Conservation (phyloP, 192 early-diverging fungal species). For the Backusella australiensis region DNA sequence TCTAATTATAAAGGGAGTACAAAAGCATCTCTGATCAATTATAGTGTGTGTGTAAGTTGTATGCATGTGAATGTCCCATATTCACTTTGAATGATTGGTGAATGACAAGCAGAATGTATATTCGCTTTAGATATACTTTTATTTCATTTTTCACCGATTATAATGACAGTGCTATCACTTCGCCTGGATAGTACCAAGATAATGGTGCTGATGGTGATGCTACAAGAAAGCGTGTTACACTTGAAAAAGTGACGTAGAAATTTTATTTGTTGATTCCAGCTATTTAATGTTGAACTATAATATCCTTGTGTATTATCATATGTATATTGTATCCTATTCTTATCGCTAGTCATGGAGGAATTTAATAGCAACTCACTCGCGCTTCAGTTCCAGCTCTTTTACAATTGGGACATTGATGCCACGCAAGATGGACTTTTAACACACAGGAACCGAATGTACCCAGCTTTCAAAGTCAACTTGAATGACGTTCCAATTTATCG, state of each 20-base stretch:
- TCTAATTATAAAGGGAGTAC: too few relatives aligned
- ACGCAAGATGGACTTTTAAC: not conserved
- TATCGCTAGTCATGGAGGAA: not conserved
- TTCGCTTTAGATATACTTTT: too few relatives aligned
- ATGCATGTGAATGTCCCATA: too few relatives aligned
- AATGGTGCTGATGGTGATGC: too few relatives aligned
- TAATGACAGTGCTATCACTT: too few relatives aligned
- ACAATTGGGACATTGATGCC: constrained; percentile 6
- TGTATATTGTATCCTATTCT: not conserved
- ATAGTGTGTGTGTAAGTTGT: too few relatives aligned
- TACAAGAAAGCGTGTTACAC: not conserved
- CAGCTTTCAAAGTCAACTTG: constrained; percentile 18
- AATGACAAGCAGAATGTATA: too few relatives aligned
- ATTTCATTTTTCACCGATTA: too few relatives aligned
- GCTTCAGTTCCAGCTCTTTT: constrained; percentile 26
- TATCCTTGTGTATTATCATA: not conserved
- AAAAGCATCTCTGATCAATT: too few relatives aligned
- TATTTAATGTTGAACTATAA: not conserved
- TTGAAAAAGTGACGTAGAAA: not conserved
- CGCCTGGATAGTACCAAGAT: too few relatives aligned
- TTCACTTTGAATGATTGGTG: too few relatives aligned
- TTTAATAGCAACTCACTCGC: constrained; percentile 4
- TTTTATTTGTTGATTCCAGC: not conserved
- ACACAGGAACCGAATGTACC: constrained; percentile 25
- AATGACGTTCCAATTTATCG: constrained; percentile 27